Conservation (phyloP, 768 basidiomycete species). For the Pholiota microspora region DNA sequence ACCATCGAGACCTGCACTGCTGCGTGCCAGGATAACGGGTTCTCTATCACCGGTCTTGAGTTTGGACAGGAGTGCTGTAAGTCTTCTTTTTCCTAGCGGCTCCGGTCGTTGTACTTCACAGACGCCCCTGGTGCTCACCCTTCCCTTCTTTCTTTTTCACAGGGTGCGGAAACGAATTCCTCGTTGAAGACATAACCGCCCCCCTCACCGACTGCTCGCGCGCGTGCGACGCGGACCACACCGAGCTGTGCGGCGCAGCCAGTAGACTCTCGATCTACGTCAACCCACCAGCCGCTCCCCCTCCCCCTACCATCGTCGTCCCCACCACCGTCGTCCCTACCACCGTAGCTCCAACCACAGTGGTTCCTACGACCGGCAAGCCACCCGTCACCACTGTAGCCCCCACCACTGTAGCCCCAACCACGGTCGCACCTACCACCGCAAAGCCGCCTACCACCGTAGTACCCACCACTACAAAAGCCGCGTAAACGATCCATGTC, state of each 20-base stretch:
- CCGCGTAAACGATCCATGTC: too few relatives aligned
- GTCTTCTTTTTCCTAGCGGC: conserved; percentile 1
- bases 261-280: conserved; percentile 14
- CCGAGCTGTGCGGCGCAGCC: conserved; percentile 17
- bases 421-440: background rate
- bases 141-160: background rate
- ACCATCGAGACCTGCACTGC: conserved; percentile 16
- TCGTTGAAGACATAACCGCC: conserved; percentile 12
- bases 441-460: background rate
- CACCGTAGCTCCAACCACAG: background rate
- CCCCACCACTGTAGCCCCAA: background rate
- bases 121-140: background rate
- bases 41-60: conserved; percentile 18
- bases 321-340: background rate
- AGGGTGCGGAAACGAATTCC: conserved; percentile 18
- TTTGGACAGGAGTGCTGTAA: conserved; percentile 20
- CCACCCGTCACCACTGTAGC: background rate
- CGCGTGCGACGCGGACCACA: conserved; percentile 14
- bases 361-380: background rate
- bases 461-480: background rate
- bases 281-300: background rate
- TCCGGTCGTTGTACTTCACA: background rate
- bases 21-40: conserved; percentile 12
- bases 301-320: background rate
- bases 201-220: conserved; percentile 12